Base-by-base conservation (phyloP, 768 basidiomycete species). In the Lactarius sp. region DNA sequence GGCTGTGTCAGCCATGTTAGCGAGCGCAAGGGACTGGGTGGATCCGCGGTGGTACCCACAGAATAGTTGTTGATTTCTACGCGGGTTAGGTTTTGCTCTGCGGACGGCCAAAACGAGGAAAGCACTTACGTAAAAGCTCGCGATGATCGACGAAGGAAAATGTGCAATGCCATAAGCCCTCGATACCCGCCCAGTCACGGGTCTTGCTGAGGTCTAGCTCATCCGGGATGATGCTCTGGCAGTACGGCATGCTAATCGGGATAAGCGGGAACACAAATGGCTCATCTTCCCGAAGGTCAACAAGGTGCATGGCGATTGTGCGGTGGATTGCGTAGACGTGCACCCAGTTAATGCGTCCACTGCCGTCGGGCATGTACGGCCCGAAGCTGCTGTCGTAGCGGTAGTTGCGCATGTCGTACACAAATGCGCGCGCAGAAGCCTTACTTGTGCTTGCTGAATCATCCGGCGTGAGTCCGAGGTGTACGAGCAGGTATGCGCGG, bases 61-160 rank as follows among this genome's bases (percentile, higher is more conserved):
- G 20, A 66, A 61, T 71, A 73, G 68, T 73, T 75, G 65, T 88
- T 88, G 64, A 80, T 85, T 46, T 75, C 83, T 85, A 55, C 41
- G 59, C 33, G 59, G n/a, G 10, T 62, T 31, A 62, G 31, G 27
- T 22, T 52, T 46, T 46, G 41, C 6, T 42, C n/a, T 12, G 27
- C 13, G 16, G 31, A 7, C 22, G 7, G 2, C 10, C 36, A 31
- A 10, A 4, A 33, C 33, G 18, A 34, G 37, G 33, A n/a, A 8
- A 14, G 39, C 14, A 76, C 86, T 71, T 69, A 89, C 87, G 73
- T 47, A 87, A 68, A 42, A 90, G 77, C 52, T 85, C 85, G 6
- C 85, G 74, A 69, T 90, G 87, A 70, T 90, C 87, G 57, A 81
- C 79, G 69, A 86, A 90, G 57, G 81, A 84, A 69, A 87, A 88